Percentiles rank a stretch among this genome's conserved stretches.
Conservation (phyloP, 352 stramenopile genomes). For the Blastocystis sp. region DNA sequence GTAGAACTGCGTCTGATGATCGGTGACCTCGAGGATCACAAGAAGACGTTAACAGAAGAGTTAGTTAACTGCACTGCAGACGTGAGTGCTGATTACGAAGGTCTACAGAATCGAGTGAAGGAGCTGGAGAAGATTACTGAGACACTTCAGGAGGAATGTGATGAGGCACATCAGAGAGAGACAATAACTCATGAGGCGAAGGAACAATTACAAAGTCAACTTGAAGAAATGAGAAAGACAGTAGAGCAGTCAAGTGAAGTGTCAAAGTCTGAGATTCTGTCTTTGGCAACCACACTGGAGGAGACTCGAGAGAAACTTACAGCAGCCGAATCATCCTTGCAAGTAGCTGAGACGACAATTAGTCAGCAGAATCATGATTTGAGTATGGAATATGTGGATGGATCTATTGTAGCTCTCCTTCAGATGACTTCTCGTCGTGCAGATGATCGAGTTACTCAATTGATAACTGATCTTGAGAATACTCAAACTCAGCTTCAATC, state of each 20-base stretch:
- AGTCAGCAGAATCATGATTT: background rate
- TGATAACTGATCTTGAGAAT: background rate
- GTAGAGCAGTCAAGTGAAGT: too few species aligned
- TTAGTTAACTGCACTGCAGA: too few species aligned
- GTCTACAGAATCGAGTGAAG: background rate
- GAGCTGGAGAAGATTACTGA: background rate
- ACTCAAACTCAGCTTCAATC: background rate
- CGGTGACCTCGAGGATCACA: background rate
- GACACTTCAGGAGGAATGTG: background rate
- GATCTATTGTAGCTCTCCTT: background rate
- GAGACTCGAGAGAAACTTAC: too few species aligned
- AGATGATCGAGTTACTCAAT: slow-evolving; percentile 9
- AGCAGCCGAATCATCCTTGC: too few species aligned
- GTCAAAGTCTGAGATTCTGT: too few species aligned
- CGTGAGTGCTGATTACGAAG: too few species aligned
- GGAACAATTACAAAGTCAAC: background rate
- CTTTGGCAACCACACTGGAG: background rate
- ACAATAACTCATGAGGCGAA: background rate
- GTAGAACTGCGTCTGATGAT: background rate
- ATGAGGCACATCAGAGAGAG: background rate
- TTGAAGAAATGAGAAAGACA: background rate
- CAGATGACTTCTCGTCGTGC: slow-evolving; percentile 2
- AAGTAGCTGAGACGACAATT: too few species aligned
- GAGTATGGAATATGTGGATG: background rate
- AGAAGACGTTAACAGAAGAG: background rate